phyloP scores from a whole-genome alignment of 2,329 filamentous ascomycete species.

The Colletotrichum sp. region DNA sequence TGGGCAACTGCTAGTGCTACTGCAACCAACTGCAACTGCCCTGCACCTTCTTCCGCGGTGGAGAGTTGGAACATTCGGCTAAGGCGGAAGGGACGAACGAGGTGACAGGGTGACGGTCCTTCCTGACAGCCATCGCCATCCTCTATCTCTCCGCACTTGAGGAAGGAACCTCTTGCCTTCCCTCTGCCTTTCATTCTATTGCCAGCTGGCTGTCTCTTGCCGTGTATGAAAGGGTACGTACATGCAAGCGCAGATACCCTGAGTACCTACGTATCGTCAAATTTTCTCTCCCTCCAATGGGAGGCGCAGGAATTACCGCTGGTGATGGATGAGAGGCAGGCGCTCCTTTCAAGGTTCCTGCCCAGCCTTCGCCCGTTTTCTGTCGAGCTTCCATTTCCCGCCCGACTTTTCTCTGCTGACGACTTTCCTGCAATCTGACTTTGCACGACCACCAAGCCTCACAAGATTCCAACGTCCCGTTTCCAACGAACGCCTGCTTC shows the following conservation, averaged over 20 bases:
- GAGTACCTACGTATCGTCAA: not conserved
- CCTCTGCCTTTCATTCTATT: not conserved
- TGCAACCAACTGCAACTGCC: not conserved
- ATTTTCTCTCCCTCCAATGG: not conserved
- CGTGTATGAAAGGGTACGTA: not conserved
- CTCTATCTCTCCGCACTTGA: no score
- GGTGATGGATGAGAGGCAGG: not conserved
- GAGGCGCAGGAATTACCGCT: not conserved
- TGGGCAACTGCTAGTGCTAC: not conserved
- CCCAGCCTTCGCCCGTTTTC: not conserved
- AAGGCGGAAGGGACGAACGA: not conserved
- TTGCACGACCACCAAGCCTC: not conserved
- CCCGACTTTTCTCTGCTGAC: not conserved
- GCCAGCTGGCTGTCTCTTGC: not conserved
- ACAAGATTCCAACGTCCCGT: not conserved
- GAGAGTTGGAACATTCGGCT: not conserved
- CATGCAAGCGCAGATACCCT: not conserved
- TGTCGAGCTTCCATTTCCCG: not conserved
- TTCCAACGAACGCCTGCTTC: not conserved
- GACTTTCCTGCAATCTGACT: not conserved
- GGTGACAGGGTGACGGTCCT: not conserved
- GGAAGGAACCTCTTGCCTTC: not conserved
- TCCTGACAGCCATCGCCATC: not conserved
- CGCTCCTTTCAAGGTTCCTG: not conserved
- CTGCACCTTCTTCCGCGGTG: not conserved